These are phyloP conservation scores for Aspergillus fijiensis DNA, from an alignment of 2,329 filamentous ascomycete species.

Conservation along the genomic window DNA sequence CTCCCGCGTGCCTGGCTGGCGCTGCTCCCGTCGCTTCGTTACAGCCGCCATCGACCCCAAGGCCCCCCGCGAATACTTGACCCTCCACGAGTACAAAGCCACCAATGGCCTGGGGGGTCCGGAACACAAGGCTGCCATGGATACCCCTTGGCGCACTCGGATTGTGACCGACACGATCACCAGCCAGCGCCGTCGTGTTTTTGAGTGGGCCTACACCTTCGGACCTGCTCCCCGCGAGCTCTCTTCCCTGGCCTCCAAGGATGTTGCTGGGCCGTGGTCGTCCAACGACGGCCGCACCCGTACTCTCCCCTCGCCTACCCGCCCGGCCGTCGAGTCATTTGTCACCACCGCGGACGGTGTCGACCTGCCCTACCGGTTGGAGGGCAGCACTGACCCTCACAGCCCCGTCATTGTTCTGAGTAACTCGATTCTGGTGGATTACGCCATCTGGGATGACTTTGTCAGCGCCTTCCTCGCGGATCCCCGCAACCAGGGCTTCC, in stretches of 20 bases:
- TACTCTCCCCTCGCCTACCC: conserved; percentile 48
- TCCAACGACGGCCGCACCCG: conserved; percentile 57
- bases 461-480: conserved; percentile 59
- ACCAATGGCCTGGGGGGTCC: conserved; percentile 65
- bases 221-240: conserved; percentile 72
- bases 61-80: conserved; percentile 58
- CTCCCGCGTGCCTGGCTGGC: conserved; percentile 74
- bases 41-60: conserved; percentile 63
- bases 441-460: conserved; percentile 78
- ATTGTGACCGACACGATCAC: conserved; percentile 61
- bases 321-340: conserved; percentile 63
- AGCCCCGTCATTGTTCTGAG: conserved; percentile 73
- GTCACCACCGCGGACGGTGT: conserved; percentile 69
- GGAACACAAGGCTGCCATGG: conserved; percentile 62
- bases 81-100: conserved; percentile 70
- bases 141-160: conserved; percentile 61
- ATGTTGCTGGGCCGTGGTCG: conserved; percentile 52
- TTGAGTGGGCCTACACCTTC: conserved; percentile 76
- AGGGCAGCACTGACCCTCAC: conserved; percentile 65
- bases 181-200: conserved; percentile 59
- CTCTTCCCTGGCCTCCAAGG: conserved; percentile 51
- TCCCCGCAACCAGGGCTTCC: conserved; percentile 58
- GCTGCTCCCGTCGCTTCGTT: conserved; percentile 68
- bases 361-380: conserved; percentile 69
- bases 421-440: conserved; percentile 77